Evolutionary conservation across 257 asterid genomes (phyloP).

Genomic region (Lavandula angustifolia): DNA sequence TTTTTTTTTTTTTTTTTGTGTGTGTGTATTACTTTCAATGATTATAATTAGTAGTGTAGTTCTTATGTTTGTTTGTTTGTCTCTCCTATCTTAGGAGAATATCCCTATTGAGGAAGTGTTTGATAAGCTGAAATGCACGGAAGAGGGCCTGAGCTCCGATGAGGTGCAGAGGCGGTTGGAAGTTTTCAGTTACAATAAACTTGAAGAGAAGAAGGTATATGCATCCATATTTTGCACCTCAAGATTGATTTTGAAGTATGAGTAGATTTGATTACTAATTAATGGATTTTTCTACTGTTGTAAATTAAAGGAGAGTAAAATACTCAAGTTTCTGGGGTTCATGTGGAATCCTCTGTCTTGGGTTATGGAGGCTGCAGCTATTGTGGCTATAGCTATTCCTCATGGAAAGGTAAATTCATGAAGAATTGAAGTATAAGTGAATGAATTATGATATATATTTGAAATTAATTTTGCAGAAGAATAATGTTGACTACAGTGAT

Average conservation of each 20-base stretch:
- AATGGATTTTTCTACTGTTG: not conserved
- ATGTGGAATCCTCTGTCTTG: conserved; percentile 86
- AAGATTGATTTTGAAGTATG: no score
- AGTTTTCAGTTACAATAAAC: conserved; percentile 64
- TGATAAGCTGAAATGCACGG: conserved; percentile 46
- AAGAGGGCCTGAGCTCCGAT: conserved; percentile 50
- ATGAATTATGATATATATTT: no score
- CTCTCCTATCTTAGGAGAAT: conserved; percentile 44
- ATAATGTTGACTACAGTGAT: conserved; percentile 38
- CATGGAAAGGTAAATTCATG: conserved; percentile 51
- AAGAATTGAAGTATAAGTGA: no score
- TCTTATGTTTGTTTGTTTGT: not conserved
- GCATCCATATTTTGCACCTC: no score
- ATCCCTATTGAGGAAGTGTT: conserved; percentile 69
- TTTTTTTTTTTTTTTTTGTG: no score
- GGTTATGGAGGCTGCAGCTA: conserved; percentile 84
- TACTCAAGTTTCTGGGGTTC: conserved; percentile 69
- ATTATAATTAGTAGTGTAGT: no score
- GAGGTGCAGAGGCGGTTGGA: conserved; percentile 48
- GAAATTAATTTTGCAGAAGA: conserved; percentile 22
- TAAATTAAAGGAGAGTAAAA: conserved; percentile 63
- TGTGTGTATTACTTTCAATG: no score
- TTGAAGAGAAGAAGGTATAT: conserved; percentile 65
- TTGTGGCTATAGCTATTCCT: conserved; percentile 64
- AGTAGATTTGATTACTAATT: not conserved